Evolutionary conservation across 805 yeast species (phyloP), one percentile per base, ranked within the genome.

Genomic region (Metschnikowia cubensis): DNA sequence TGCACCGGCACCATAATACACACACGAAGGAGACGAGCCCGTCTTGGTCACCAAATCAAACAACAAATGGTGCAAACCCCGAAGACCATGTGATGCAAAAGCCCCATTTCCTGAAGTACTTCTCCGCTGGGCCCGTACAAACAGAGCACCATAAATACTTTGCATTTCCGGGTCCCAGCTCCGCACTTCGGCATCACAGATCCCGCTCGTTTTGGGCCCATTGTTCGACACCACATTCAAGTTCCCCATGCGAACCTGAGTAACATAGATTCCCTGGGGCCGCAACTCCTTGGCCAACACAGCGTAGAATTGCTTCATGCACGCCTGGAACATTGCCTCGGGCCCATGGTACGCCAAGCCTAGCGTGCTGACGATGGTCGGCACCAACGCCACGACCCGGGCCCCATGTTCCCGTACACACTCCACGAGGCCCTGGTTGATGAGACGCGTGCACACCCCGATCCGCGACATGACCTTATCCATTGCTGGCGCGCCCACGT

Each of bases 341-440:
- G 86, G 77, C 1, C 83, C 78, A 61, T 84, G 87, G 68, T 79
- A 85, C 6, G 87, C 84, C 43, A 84, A 67, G 33, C 73, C 65
- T 48, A 85, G 64, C 2, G 79, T 66, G 41, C 84, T 74, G 25
- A 81, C 73, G 45, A 85, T 79, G 43, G 73, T 74, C 3, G 89
- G 86, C 13, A 81, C 73, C 15, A 84, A 59, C 20, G 81, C 60
- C 22, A 85, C 67, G 22, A 82, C 60, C 45, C 81, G 78, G 35
- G 47, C 20, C 21, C 73, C 61, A 55, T 82, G 81, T 17, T 65
- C 65, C 37, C 89, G 70, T 18, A 79, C 77, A 3, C 85, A 63
- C 11, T 72, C 76, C 18, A 85, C 59, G 44, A 85, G 69, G 0
- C 88, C 88, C 37, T 75, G 75, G 3, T 79, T 69, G 33, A 85